Conservation (phyloP, 371 early-diverging fungal species). For the Apophysomyces trapeziformis region DNA sequence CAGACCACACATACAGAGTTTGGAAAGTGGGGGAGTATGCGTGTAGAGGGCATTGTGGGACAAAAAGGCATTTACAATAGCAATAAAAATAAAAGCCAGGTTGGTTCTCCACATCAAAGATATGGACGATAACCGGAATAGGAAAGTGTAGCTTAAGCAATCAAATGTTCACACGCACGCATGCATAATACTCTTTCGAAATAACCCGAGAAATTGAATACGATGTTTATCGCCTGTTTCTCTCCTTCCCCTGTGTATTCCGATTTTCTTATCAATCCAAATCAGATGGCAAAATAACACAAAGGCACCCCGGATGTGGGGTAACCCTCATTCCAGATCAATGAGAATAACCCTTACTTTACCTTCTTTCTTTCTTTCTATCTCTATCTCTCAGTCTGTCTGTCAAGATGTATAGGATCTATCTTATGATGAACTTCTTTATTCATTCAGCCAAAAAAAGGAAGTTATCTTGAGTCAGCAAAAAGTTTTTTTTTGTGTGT, state of each 20-base stretch:
- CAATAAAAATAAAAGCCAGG: background rate
- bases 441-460: too few relatives aligned
- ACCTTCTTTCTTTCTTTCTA: background rate
- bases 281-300: conserved; percentile 4
- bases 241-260: background rate
- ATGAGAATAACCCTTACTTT: background rate
- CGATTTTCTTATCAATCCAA: conserved; percentile 10
- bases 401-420: too few relatives aligned
- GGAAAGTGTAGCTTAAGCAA: conserved; percentile 9
- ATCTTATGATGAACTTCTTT: too few relatives aligned
- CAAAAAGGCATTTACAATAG: conserved; percentile 5
- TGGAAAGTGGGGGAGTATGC: too few relatives aligned
- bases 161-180: conserved; percentile 12
- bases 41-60: conserved; percentile 8
- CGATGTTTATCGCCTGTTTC: conserved; percentile 16
- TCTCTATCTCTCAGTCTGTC: too few relatives aligned
- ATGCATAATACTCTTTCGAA: conserved; percentile 13
- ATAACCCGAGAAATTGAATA: conserved; percentile 12
- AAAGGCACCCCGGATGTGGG: conserved; percentile 10
- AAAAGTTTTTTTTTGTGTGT: background rate
- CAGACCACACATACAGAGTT: background rate
- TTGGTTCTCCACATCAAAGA: conserved; percentile 14
- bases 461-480: conserved; percentile 3
- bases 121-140: conserved; percentile 15
- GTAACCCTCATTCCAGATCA: conserved; percentile 9